phyloP scores from a whole-genome alignment of 2,329 filamentous ascomycete genomes.

The Monosporascus sp. region DNA sequence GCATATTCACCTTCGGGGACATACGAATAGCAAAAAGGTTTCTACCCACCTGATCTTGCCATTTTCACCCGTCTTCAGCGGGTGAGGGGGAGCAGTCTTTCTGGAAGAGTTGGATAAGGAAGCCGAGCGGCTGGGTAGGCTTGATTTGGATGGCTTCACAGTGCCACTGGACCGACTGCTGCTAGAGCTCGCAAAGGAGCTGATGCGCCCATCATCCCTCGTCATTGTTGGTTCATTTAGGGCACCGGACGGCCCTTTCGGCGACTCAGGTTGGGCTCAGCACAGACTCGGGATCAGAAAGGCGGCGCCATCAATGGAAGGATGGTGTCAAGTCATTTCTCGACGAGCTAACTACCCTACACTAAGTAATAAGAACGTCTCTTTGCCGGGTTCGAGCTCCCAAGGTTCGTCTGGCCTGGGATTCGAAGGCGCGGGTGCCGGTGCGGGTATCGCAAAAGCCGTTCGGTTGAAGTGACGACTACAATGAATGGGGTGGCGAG shows the following conservation, averaged over 20 bases:
- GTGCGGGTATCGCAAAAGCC: not conserved
- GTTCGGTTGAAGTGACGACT: too few relatives aligned
- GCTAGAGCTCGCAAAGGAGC: slow-evolving; percentile 60
- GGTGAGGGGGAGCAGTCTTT: slow-evolving; percentile 35
- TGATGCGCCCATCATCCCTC: slow-evolving; percentile 64
- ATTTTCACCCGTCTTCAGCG: slow-evolving; percentile 53
- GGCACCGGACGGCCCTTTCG: not conserved
- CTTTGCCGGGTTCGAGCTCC: too few relatives aligned
- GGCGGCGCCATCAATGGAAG: slow-evolving; percentile 22
- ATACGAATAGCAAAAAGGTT: slow-evolving; percentile 5
- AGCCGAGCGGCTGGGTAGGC: slow-evolving; percentile 27
- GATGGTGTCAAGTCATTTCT: slow-evolving; percentile 14
- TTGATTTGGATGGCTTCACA: slow-evolving; percentile 50
- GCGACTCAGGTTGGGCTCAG: not conserved
- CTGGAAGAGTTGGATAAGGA: slow-evolving; percentile 25
- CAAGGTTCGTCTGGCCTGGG: too few relatives aligned
- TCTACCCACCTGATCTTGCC: slow-evolving; percentile 39
- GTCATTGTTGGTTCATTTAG: slow-evolving; percentile 53
- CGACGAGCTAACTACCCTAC: not conserved
- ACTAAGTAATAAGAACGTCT: not conserved
- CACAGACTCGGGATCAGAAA: slow-evolving; percentile 9
- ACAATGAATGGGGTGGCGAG: too few relatives aligned
- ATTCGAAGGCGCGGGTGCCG: not conserved
- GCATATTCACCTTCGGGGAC: not conserved
- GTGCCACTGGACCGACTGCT: slow-evolving; percentile 65